Conservation (phyloP, 768 basidiomycete genomes). For the Serendipita indica region DNA sequence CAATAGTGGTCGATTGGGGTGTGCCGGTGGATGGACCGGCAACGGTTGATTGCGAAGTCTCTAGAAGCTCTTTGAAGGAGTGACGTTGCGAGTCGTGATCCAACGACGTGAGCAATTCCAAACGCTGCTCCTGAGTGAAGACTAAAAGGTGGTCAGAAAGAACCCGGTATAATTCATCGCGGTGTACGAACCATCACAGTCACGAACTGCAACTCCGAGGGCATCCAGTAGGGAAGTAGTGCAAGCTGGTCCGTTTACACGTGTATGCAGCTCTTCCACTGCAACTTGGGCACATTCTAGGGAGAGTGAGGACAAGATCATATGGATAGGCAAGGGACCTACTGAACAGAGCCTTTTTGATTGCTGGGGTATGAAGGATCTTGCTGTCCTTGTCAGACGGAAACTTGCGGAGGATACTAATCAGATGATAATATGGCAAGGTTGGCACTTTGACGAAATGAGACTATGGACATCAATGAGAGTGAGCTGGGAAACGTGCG, state of each 20-base stretch:
- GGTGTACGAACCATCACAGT: neutral
- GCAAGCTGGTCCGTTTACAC: neutral
- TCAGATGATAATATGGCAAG: conserved; percentile 65
- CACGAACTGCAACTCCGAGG: neutral
- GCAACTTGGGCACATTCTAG: neutral
- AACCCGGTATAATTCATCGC: neutral
- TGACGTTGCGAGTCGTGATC: neutral
- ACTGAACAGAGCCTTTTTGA: neutral
- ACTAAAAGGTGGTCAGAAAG: neutral
- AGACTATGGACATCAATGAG: conserved; percentile 30
- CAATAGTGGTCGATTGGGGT: neutral
- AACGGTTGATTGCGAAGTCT: too few species aligned
- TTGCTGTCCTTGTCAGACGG: conserved; percentile 55
- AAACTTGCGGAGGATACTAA: conserved; percentile 63
- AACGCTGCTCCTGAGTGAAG: neutral
- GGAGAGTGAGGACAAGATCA: neutral
- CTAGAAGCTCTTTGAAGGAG: neutral
- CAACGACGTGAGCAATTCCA: neutral
- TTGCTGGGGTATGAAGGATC: neutral
- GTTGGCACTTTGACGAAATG: conserved; percentile 78
- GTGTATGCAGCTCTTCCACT: neutral
- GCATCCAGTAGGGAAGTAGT: neutral
- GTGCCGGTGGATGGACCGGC: neutral
- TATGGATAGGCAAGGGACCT: neutral
- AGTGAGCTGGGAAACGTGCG: conserved; percentile 1